Base-by-base conservation (phyloP, 345 rosid genomes). In the Stellera chamaejasme region DNA sequence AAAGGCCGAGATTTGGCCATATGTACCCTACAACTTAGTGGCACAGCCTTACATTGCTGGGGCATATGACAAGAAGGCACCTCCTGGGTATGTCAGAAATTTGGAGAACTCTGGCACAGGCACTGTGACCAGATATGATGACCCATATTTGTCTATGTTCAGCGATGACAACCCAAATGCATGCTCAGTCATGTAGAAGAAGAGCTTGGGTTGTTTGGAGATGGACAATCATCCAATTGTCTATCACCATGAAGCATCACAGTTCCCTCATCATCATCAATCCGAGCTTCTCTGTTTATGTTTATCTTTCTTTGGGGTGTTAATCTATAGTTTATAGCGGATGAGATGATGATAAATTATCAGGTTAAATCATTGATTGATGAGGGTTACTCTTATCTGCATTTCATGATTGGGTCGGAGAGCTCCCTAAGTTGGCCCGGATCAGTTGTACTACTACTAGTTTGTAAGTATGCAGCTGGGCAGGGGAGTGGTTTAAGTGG, bases 131-230 rank as follows among this genome's bases (percentile, higher is more conserved):
- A 71, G 62, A 60, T 60, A 77, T 55, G 78, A 84, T 49, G 90
- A 83, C 56, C 88, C 90, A 26, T 88, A 88, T 48, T 59, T 71
- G 19, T 60, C 78, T 44, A 62, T 75, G 75, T 82, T 87, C 70
- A 87, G 94, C 69, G 95, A 82, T 67, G 97, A 92, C 26, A 92
- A 92, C 68, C 97, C 97, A 43, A 92, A 92, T 71, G 97, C 98
- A 36, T 92, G 98, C 61, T 82, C 84, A 11, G 54, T 92, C 60
- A 88, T 92, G 97, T 87, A 79, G 59, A 43, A 5, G 59, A 43
- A 5, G n/a, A n/a, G n/a, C 9, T 32, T 32, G 39, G 39, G 39
- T 4, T 5, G 7, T 32, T 5, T 5, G 39, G 0, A 32, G 9
- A 32, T 32, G 9, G 39, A 3, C 39, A 32, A 32, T 32, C 9